Evolutionary conservation across 768 basidiomycete genomes (phyloP), one percentile per base, ranked within the genome.

Genomic region (Pisolithus microcarpus): DNA sequence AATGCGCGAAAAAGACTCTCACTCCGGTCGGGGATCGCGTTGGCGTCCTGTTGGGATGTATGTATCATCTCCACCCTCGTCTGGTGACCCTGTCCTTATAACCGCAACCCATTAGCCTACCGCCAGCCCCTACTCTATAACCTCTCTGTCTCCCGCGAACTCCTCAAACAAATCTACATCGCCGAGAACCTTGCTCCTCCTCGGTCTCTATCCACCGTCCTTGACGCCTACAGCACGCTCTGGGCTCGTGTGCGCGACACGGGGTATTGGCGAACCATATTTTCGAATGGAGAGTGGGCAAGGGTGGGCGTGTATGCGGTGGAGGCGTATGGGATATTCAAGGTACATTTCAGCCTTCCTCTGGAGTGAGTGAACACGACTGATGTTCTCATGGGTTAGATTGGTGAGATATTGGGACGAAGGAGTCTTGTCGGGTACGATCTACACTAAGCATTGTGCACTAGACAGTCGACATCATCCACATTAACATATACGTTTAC

Each of bases 281-380:
- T 79, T 13, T 65, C 72, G 58, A 81, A 72, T 44, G 89, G 90
- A 7, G 82, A 89, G 59, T 78, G 82, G 68, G 75, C 75, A 6
- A 76, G 77, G 58, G 73, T 91, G 23, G 81, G 81, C 9, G 65
- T 91, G 16, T 90, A 91, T 63, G 89, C 80, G 8, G 62, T 91
- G 21, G 90, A 95, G 70, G 91, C 89, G 30, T 95, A 93, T 64
- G 84, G 85, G 15, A 85, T 95, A 59, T 95, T 87, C 77, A 88
- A 88, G 75, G 87, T 85, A 54, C 31, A 79, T 24, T 13, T 30
- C 15, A 10, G 18, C 13, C 16, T 49, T 26, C 43, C 21, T 23
- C 37, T 37, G 39, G 16, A 38, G 11, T 11, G 43, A 31, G 24
- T 30, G 16, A 37, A 43, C 19, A 19, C n/a, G 19, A 37, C 10